These are phyloP conservation scores for Irpex sp. DNA, from an alignment of 1,284 basidiomycete species.

Conservation along the genomic window DNA sequence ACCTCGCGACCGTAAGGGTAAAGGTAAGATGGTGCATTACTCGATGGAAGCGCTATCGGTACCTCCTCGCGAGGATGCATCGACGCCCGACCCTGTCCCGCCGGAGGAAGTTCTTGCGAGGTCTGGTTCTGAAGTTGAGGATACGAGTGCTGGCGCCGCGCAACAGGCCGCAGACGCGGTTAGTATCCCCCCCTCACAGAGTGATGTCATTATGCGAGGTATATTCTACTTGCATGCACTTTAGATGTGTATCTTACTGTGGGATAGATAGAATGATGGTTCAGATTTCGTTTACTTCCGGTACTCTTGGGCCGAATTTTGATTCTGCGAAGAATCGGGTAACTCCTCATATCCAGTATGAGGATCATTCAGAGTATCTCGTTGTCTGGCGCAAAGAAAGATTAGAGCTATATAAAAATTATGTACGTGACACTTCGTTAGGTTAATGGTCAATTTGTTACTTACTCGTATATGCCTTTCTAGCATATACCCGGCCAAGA, in stretches of 20 bases:
- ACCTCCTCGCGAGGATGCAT: not conserved
- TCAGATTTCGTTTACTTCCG: slow-evolving; percentile 58
- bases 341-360: slow-evolving; percentile 57
- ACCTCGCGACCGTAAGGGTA: slow-evolving; percentile 17
- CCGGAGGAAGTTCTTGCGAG: slow-evolving; percentile 60
- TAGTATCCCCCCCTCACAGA: slow-evolving; percentile 27
- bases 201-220: slow-evolving; percentile 66
- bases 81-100: slow-evolving; percentile 35
- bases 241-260: slow-evolving; percentile 17
- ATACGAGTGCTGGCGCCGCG: slow-evolving; percentile 61
- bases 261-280: slow-evolving; percentile 80
- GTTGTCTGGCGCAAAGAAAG: slow-evolving; percentile 74
- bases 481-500: slow-evolving; percentile 63
- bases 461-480: slow-evolving; percentile 7
- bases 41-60: slow-evolving; percentile 13
- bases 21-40: slow-evolving; percentile 32
- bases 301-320: slow-evolving; percentile 51
- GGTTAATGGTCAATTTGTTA: not conserved
- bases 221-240: slow-evolving; percentile 14
- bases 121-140: slow-evolving; percentile 44
- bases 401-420: slow-evolving; percentile 78
- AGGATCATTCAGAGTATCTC: slow-evolving; percentile 75
- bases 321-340: slow-evolving; percentile 67
- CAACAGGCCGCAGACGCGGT: slow-evolving; percentile 23
- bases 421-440: slow-evolving; percentile 43